A percentile compares a stretch with the other conserved stretches of the same genome.
These are phyloP conservation scores for Cercospora sojina DNA, from an alignment of 2,329 filamentous ascomycete genomes.

Conservation along the genomic window DNA sequence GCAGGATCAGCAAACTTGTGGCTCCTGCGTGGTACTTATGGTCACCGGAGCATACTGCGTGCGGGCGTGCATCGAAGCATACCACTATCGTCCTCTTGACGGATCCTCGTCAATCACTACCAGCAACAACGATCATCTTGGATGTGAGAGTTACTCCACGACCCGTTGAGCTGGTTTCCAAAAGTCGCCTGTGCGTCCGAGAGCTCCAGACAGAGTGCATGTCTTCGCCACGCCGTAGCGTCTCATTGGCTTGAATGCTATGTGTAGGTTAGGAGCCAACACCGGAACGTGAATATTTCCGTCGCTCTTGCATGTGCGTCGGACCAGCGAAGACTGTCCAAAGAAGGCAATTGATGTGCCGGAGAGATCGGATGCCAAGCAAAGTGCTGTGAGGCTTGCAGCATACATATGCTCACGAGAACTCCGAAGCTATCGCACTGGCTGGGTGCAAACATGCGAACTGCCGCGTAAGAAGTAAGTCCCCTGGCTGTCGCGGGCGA, in stretches of 20 bases:
- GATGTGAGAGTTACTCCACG: background rate
- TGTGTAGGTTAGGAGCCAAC: background rate
- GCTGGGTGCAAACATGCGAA: background rate
- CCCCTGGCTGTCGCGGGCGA: background rate
- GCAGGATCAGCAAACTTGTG: background rate
- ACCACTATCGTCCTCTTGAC: background rate
- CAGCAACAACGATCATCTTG: background rate
- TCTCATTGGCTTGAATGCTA: background rate
- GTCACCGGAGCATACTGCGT: background rate
- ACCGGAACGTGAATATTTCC: background rate
- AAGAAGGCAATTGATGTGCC: background rate
- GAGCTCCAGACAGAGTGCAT: background rate
- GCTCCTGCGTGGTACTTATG: background rate
- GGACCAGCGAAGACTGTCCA: background rate
- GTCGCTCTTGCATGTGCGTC: background rate
- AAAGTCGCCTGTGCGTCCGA: background rate
- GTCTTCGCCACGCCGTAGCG: background rate
- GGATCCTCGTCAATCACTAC: background rate
- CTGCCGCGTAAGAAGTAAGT: background rate
- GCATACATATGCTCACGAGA: background rate
- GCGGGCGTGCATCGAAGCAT: background rate
- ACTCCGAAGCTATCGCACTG: background rate
- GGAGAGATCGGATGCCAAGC: background rate
- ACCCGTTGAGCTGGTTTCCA: background rate
- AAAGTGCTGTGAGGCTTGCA: background rate